Evolutionary conservation across 1,284 basidiomycete species (phyloP).

Genomic region (Limonomyces culmigenus): DNA sequence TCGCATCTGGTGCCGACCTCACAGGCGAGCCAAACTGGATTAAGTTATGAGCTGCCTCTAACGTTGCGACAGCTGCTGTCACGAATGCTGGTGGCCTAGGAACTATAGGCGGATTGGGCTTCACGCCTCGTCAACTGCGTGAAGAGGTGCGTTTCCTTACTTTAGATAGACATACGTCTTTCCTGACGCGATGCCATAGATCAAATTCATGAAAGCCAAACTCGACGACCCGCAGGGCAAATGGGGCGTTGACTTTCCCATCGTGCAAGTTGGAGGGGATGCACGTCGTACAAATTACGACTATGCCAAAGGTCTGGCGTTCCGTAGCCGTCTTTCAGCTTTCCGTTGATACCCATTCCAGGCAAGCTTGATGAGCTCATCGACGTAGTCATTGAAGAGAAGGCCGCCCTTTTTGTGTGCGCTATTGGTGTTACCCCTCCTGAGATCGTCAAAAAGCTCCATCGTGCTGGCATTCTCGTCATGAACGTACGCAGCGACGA

Average conservation of each 20-base stretch:
- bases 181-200: neutral
- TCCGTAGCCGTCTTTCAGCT: too few species aligned
- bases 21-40: constrained; percentile 20
- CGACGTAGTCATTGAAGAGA: constrained; percentile 65
- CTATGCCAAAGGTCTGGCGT: neutral
- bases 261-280: constrained; percentile 64
- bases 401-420: constrained; percentile 67
- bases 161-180: neutral
- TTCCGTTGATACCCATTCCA: too few species aligned
- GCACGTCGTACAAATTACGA: constrained; percentile 64
- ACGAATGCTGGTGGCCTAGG: constrained; percentile 75
- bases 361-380: constrained; percentile 63
- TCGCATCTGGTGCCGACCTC: constrained; percentile 63
- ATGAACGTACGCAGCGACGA: constrained; percentile 50
- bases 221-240: constrained; percentile 62
- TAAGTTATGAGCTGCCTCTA: neutral
- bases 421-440: constrained; percentile 77
- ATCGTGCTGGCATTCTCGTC: constrained; percentile 60
- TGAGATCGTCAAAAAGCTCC: constrained; percentile 65
- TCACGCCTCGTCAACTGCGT: constrained; percentile 50
- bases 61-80: constrained; percentile 40
- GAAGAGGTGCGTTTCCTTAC: constrained; percentile 53
- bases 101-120: constrained; percentile 67
- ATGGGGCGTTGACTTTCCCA: constrained; percentile 68
- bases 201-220: constrained; percentile 14